Percentiles rank a stretch among this genome's conserved stretches.
Conservation (phyloP, 2,329 filamentous ascomycete species). For the Epichloe sp. region DNA sequence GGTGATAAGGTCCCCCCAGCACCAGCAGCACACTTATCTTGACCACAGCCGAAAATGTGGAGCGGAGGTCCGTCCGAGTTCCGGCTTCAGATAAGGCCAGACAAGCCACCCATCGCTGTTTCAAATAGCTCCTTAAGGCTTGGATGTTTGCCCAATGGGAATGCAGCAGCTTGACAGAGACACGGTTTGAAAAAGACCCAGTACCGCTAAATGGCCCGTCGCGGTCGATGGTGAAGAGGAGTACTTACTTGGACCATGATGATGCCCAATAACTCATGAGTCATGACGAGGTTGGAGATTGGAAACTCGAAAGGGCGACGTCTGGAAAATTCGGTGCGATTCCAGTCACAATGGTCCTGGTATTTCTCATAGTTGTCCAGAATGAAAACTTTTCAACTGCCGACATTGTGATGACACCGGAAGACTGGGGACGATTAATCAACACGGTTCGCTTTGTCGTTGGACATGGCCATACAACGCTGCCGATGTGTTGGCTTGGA, state of each 20-base stretch:
- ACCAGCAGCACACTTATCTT: neutral
- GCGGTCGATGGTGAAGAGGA: neutral
- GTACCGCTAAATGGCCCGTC: neutral
- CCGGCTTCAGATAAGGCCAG: slow-evolving; percentile 2
- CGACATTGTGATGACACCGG: too few relatives aligned
- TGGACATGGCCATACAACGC: neutral
- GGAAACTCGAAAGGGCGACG: too few relatives aligned
- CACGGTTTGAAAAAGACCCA: neutral
- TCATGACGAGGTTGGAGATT: too few relatives aligned
- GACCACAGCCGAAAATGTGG: neutral
- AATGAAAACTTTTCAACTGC: too few relatives aligned
- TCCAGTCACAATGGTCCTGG: too few relatives aligned
- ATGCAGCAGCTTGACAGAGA: neutral
- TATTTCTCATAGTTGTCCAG: too few relatives aligned
- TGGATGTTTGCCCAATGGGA: neutral
- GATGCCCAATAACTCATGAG: too few relatives aligned
- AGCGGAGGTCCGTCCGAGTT: neutral
- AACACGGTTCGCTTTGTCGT: neutral
- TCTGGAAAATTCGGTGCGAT: too few relatives aligned
- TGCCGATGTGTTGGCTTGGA: neutral
- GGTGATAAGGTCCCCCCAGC: neutral
- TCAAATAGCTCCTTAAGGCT: neutral
- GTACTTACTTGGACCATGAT: too few relatives aligned
- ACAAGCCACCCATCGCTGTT: slow-evolving; percentile 1
- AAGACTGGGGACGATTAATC: too few relatives aligned